Percentiles rank a stretch among this genome's conserved stretches.
Conservation (phyloP, 2,329 filamentous ascomycete species). For the Xylariales sp. region DNA sequence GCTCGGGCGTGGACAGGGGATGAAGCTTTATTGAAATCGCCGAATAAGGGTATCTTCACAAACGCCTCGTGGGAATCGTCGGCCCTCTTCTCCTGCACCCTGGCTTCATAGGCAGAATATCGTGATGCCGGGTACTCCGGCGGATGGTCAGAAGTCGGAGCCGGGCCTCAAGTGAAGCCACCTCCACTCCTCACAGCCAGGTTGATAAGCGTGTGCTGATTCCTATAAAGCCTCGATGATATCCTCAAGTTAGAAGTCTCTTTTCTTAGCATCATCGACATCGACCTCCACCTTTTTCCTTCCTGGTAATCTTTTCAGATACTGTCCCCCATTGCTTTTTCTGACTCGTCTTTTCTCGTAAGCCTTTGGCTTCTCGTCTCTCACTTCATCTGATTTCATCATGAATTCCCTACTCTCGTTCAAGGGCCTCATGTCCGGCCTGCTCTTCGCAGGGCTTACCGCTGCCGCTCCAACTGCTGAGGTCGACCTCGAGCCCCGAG, state of each 20-base stretch:
- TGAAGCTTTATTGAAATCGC: not conserved
- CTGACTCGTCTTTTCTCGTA: not conserved
- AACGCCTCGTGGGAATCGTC: not conserved
- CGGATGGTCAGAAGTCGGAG: not conserved
- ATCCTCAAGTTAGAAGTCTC: not conserved
- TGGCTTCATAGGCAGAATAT: not conserved
- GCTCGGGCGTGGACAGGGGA: not conserved
- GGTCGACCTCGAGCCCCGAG: not conserved
- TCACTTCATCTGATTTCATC: not conserved
- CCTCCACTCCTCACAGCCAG: too few relatives aligned
- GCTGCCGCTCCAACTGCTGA: conserved; percentile 1
- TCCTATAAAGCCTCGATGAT: not conserved
- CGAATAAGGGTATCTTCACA: not conserved
- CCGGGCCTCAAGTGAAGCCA: conserved; percentile 3
- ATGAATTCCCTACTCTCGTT: conserved; percentile 9
- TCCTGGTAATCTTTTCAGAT: not conserved
- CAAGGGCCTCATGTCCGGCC: conserved; percentile 4
- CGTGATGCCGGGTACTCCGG: too few relatives aligned
- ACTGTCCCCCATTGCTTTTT: not conserved
- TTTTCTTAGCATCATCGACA: not conserved
- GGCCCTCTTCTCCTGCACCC: not conserved
- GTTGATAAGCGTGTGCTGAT: not conserved
- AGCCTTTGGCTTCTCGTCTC: not conserved
- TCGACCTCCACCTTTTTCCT: not conserved
- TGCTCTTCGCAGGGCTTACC: conserved; percentile 7